These are phyloP conservation scores for Talaromyces trachyspermus DNA, from an alignment of 495 filamentous ascomycete genomes.

Conservation along the genomic window DNA sequence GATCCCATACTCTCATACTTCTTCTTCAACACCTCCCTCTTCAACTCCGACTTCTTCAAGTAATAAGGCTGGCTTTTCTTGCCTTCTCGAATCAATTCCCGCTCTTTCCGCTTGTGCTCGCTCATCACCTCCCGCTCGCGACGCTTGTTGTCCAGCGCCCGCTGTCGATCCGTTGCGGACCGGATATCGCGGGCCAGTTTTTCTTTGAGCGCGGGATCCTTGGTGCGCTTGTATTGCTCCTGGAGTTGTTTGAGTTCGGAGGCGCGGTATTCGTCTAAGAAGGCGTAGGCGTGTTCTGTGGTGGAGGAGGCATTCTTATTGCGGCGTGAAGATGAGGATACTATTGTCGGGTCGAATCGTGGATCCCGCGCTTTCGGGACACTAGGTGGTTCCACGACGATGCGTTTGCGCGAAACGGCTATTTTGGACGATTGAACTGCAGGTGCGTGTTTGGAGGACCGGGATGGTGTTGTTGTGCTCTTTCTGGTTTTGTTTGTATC, in stretches of 20 bases:
- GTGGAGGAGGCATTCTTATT: conserved; percentile 41
- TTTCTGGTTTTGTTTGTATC: conserved; percentile 14
- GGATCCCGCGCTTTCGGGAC: conserved; percentile 60
- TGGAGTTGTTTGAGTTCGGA: conserved; percentile 70
- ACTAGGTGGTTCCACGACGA: conserved; percentile 49
- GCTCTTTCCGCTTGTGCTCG: conserved; percentile 74
- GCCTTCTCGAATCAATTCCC: conserved; percentile 71
- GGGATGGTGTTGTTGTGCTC: conserved; percentile 29
- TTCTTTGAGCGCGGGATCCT: conserved; percentile 53
- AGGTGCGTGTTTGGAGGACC: conserved; percentile 82
- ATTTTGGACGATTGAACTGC: conserved; percentile 71
- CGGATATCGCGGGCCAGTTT: conserved; percentile 57
- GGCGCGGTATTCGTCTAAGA: conserved; percentile 77
- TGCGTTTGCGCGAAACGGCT: conserved; percentile 71
- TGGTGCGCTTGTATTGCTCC: conserved; percentile 54
- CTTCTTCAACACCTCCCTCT: conserved; percentile 72
- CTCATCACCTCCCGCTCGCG: conserved; percentile 55
- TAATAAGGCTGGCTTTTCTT: conserved; percentile 91
- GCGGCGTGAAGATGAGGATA: conserved; percentile 17
- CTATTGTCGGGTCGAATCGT: conserved; percentile 65
- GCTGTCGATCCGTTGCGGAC: conserved; percentile 62
- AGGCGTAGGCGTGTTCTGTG: conserved; percentile 64
- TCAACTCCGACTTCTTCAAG: conserved; percentile 83
- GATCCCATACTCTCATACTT: conserved; percentile 74
- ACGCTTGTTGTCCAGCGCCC: conserved; percentile 59